Percentiles rank a stretch among this genome's conserved stretches.
These are phyloP conservation scores for Aspergillus glaucus DNA, from an alignment of 2,329 filamentous ascomycete genomes.

Conservation along the genomic window DNA sequence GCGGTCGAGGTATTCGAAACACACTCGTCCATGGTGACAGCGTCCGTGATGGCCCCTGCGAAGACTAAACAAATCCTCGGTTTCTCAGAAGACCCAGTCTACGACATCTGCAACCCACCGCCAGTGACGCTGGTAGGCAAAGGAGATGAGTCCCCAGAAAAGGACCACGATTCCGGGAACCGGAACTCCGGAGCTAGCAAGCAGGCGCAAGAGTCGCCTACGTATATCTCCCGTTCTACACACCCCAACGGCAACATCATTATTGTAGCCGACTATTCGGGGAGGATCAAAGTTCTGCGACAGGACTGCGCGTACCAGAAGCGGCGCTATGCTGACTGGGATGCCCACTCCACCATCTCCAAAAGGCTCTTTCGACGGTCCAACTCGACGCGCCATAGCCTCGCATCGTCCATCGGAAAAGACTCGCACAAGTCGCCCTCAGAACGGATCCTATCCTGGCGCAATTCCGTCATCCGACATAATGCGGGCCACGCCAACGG, in stretches of 20 bases:
- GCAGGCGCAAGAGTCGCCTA: constrained; percentile 61
- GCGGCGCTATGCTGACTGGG: constrained; percentile 69
- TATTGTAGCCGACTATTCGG: constrained; percentile 80
- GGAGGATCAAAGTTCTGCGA: constrained; percentile 87
- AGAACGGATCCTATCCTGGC: constrained; percentile 84
- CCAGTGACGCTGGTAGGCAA: constrained; percentile 73
- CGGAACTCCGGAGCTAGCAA: constrained; percentile 31
- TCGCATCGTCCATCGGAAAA: constrained; percentile 42
- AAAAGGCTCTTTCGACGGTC: constrained; percentile 54
- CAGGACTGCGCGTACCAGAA: constrained; percentile 87
- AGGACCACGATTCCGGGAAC: constrained; percentile 9
- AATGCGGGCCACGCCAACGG: constrained; percentile 43
- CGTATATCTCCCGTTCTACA: constrained; percentile 67
- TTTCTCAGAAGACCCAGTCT: constrained; percentile 84
- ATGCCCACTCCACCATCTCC: constrained; percentile 70
- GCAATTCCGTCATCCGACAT: constrained; percentile 59
- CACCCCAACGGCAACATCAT: constrained; percentile 85
- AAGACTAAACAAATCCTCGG: constrained; percentile 71
- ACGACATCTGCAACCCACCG: constrained; percentile 91
- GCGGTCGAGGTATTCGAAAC: constrained; percentile 88
- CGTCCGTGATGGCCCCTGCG: constrained; percentile 76
- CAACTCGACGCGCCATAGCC: constrained; percentile 51
- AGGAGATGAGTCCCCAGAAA: constrained; percentile 31
- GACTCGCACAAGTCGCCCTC: constrained; percentile 47
- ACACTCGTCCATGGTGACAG: constrained; percentile 80